Evolutionary conservation across 345 rosid species (phyloP).

Genomic region (Ceriops zippeliana): DNA sequence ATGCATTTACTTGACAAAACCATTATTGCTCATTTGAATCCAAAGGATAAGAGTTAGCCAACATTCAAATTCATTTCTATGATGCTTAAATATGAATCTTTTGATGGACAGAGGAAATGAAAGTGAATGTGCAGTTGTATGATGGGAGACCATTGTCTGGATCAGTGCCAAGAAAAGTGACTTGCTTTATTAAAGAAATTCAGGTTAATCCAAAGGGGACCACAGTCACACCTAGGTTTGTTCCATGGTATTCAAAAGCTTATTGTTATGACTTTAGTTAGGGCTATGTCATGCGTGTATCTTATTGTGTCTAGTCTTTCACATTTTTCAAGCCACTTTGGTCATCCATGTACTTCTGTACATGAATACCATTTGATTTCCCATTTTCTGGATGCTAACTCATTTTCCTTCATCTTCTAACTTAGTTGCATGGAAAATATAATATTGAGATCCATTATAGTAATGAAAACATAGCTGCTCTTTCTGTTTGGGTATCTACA

Average conservation of each 20-base stretch:
- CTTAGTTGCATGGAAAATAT: background rate
- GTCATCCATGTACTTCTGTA: too few species aligned
- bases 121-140: slow-evolving; percentile 60
- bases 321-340: too few species aligned
- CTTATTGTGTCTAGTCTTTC: too few species aligned
- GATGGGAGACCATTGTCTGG: slow-evolving; percentile 75
- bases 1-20: too few species aligned
- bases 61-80: too few species aligned
- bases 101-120: slow-evolving; percentile 76
- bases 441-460: background rate
- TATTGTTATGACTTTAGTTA: background rate
- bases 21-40: too few species aligned
- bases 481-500: background rate
- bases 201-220: slow-evolving; percentile 59
- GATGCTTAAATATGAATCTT: background rate
- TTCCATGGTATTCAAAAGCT: slow-evolving; percentile 4
- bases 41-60: too few species aligned
- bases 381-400: background rate
- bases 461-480: background rate
- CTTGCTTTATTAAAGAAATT: slow-evolving; percentile 68
- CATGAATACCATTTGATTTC: background rate
- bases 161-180: slow-evolving; percentile 72
- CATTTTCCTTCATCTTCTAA: background rate
- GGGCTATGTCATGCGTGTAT: too few species aligned
- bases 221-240: slow-evolving; percentile 71